Percentiles rank a stretch among this genome's conserved stretches.
phyloP scores from a whole-genome alignment of 2,329 filamentous ascomycete genomes.

The Lasiodiplodia sp. region DNA sequence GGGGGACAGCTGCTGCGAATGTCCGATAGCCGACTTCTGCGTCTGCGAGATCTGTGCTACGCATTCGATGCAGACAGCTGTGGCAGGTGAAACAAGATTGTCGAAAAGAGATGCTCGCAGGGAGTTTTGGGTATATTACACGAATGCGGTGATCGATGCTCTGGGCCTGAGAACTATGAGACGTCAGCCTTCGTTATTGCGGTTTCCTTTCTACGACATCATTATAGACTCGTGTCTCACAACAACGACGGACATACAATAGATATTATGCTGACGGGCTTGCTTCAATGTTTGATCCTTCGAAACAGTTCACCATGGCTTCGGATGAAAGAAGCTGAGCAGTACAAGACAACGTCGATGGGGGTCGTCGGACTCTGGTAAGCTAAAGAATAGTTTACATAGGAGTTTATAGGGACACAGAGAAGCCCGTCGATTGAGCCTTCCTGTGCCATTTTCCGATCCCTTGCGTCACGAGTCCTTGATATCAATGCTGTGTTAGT shows the following conservation, averaged over 20 bases:
- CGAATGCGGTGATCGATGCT: conserved; percentile 2
- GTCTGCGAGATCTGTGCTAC: conserved; percentile 11
- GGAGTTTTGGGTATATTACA: conserved; percentile 1
- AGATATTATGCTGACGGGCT: conserved; percentile 1
- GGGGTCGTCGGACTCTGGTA: neutral
- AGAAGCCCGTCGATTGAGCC: neutral
- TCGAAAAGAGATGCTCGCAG: neutral
- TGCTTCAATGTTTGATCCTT: conserved; percentile 2
- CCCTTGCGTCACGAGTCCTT: neutral
- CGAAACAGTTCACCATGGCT: neutral
- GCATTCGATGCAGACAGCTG: neutral
- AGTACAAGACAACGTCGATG: neutral
- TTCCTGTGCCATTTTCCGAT: neutral
- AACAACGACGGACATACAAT: conserved; percentile 2
- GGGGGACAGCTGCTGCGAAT: neutral
- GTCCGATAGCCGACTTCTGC: neutral
- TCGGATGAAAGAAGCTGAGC: neutral
- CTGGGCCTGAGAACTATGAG: neutral
- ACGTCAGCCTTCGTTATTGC: neutral
- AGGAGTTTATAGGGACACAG: neutral
- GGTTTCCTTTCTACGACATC: neutral
- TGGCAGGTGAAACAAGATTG: neutral
- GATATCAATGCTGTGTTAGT: neutral
- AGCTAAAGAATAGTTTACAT: neutral
- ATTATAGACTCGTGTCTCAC: neutral